Evolutionary conservation across 2,329 filamentous ascomycete genomes (phyloP).

Genomic region (Zymoseptoria ardabiliae): DNA sequence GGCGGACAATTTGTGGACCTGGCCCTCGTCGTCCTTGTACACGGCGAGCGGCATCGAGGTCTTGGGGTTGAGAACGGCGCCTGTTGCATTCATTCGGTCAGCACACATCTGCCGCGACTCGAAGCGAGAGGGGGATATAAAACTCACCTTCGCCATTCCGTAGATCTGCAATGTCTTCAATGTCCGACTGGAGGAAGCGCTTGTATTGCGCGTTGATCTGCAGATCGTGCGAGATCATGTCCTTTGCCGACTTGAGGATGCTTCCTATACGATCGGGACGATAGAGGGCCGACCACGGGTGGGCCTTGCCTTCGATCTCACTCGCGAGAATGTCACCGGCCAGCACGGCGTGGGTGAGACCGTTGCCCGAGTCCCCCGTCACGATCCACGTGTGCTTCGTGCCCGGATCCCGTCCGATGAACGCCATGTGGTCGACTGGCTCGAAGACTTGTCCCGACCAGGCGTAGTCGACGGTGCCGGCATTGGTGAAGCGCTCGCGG

Average conservation of each 20-base stretch:
- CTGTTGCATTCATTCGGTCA: too few species aligned
- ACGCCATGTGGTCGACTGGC: conserved; percentile 48
- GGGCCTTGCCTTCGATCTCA: conserved; percentile 44
- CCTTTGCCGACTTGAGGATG: conserved; percentile 39
- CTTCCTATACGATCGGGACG: conserved; percentile 42
- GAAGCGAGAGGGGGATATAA: conserved; percentile 17
- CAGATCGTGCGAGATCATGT: conserved; percentile 45
- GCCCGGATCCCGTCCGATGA: conserved; percentile 50
- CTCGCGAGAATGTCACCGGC: conserved; percentile 48
- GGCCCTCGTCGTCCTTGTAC: conserved; percentile 50
- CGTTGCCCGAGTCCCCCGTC: conserved; percentile 52
- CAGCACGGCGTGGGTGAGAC: conserved; percentile 50
- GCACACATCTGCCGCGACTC: too few species aligned
- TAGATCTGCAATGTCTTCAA: conserved; percentile 51
- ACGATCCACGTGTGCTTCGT: conserved; percentile 46
- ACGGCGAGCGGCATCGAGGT: conserved; percentile 45
- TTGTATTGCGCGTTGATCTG: conserved; percentile 53
- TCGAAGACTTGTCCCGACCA: conserved; percentile 55
- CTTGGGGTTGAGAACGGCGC: conserved; percentile 45
- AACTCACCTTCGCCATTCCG: conserved; percentile 34
- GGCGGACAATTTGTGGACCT: conserved; percentile 46
- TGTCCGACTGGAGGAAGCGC: conserved; percentile 47
- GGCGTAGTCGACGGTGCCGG: conserved; percentile 45
- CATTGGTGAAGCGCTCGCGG: conserved; percentile 46
- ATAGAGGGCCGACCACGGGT: conserved; percentile 46